Base-by-base conservation (phyloP, 2,329 filamentous ascomycete genomes). In the Lasiodiplodia hormozganensis region DNA sequence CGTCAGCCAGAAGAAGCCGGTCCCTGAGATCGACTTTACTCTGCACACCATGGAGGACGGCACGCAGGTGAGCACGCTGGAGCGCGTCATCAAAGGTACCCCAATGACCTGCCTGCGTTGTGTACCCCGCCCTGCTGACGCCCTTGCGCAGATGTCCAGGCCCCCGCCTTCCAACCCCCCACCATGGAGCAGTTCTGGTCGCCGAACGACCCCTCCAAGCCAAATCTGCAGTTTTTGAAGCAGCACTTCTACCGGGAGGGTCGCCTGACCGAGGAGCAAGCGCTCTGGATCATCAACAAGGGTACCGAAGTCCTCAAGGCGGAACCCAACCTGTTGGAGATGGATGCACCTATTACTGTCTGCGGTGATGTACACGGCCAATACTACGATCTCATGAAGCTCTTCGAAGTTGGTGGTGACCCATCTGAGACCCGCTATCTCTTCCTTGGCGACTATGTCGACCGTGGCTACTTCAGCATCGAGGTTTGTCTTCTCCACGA, bases 371-470 rank as follows among this genome's bases (percentile, higher is more conserved):
- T 99, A 67, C 96, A 99, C 82, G 96, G 96, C 73, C 96, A 99
- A 83, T 99, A 98, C 84, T 99, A 97, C 81, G 96, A 99, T 81
- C 83, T 99, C 78, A 99, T 99, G 96, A 99, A 99, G 86, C 87
- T 99, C 40, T 99, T 99, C 77, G 96, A 99, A 82, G 96, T 99
- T 64, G 96, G 96, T 73, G 96, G 96, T 72, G 96, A 99, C 80
- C 96, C 96, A 51, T 89, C 95, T 66, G 96, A 99, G 83, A 99
- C 96, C 36, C 86, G 96, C 77, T 99, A 99, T 82, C 88, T 99
- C 70, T 99, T 99, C 83, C 85, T 99, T 72, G 96, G 96, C 70
- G 96, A 99, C 82, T 99, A 99, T 79, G 96, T 99, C 72, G 96
- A 99, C 80, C 89, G 96, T 80, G 96, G 96, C 66, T 99, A 99